Evolutionary conservation across 495 filamentous ascomycete genomes (phyloP).

Genomic region (Clohesyomyces aquaticus): DNA sequence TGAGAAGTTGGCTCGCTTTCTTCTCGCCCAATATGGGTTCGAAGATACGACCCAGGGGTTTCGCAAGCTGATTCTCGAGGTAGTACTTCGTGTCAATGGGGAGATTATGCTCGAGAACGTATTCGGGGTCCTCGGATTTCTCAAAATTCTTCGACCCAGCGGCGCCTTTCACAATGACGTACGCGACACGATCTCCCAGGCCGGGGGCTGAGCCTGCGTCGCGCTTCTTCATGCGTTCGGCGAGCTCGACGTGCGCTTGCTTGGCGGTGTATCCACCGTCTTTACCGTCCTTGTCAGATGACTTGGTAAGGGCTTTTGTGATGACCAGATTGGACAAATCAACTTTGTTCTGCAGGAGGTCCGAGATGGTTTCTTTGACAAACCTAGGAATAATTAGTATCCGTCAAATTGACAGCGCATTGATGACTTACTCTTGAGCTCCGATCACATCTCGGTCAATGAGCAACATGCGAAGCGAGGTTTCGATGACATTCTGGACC

Average conservation of each 20-base stretch:
- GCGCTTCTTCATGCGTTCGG: slow-evolving; percentile 91
- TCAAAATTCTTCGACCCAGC: slow-evolving; percentile 91
- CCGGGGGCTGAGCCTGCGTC: slow-evolving; percentile 93
- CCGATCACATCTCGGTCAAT: slow-evolving; percentile 88
- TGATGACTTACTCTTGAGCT: slow-evolving; percentile 80
- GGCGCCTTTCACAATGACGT: slow-evolving; percentile 94
- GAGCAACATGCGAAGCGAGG: slow-evolving; percentile 89
- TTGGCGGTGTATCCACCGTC: slow-evolving; percentile 77
- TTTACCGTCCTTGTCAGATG: slow-evolving; percentile 27
- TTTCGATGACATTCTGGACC: slow-evolving; percentile 97
- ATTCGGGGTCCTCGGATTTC: slow-evolving; percentile 93
- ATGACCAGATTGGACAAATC: slow-evolving; percentile 99
- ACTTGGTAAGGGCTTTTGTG: slow-evolving; percentile 91
- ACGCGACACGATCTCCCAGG: slow-evolving; percentile 94
- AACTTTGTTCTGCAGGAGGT: slow-evolving; percentile 94
- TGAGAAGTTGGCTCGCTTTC: slow-evolving; percentile 78
- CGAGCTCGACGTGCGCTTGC: slow-evolving; percentile 94
- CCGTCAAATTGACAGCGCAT: not conserved
- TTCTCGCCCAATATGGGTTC: slow-evolving; percentile 94
- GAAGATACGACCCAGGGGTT: slow-evolving; percentile 93
- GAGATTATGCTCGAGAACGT: slow-evolving; percentile 94
- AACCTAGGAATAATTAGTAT: slow-evolving; percentile 61
- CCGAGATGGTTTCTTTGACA: slow-evolving; percentile 93
- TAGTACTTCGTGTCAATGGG: slow-evolving; percentile 99
- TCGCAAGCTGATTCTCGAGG: slow-evolving; percentile 96